A percentile compares a stretch with the other conserved stretches of the same genome.
These are phyloP conservation scores for Claviceps cyperi DNA, from an alignment of 2,329 filamentous ascomycete species.

Conservation along the genomic window DNA sequence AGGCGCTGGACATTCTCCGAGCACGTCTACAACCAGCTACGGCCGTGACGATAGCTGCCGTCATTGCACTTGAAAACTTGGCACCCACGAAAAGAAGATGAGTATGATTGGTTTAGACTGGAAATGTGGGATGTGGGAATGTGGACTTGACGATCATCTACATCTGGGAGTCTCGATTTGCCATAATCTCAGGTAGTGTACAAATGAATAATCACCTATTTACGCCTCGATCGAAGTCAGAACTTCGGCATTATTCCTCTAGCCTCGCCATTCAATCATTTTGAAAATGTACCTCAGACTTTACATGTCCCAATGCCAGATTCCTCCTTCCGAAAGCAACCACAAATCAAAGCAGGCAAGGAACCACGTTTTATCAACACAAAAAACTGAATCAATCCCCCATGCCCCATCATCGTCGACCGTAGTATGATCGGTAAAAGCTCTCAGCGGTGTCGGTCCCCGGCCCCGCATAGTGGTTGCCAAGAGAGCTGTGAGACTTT, in stretches of 20 bases:
- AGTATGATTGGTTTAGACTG: not conserved
- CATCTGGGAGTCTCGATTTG: constrained; percentile 9
- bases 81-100: not conserved
- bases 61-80: not conserved
- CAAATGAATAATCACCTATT: constrained; percentile 17
- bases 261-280: constrained; percentile 1
- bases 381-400: not conserved
- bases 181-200: constrained; percentile 23
- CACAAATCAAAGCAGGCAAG: not conserved
- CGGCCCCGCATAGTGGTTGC: constrained; percentile 40
- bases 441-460: constrained; percentile 67
- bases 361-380: not conserved
- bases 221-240: constrained; percentile 9
- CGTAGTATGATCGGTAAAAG: constrained; percentile 83
- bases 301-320: not conserved
- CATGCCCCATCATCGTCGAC: constrained; percentile 38
- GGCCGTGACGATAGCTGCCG: not conserved
- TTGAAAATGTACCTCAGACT: constrained; percentile 4
- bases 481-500: constrained; percentile 54
- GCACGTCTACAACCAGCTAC: not conserved
- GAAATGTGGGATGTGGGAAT: constrained; percentile 6
- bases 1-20: not conserved
- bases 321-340: not conserved
- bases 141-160: constrained; percentile 8
- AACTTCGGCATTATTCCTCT: constrained; percentile 5